phyloP scores from a whole-genome alignment of 2,329 filamentous ascomycete genomes.

The Clathrospora elynae region DNA sequence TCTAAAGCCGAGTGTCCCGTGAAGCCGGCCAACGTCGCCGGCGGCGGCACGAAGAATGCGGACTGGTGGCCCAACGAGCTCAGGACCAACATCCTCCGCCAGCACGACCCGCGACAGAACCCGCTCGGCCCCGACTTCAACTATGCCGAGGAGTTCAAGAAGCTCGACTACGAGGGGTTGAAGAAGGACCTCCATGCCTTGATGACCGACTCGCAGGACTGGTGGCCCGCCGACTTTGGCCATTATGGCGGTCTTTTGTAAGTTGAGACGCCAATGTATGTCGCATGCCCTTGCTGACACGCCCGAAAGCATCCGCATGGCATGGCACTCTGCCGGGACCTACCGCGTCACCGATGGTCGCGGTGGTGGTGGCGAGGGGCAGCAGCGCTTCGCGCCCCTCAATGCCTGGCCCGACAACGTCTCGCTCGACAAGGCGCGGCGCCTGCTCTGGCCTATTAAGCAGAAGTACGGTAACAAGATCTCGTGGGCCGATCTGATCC shows the following conservation, averaged over 20 bases:
- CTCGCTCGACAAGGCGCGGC: conserved; percentile 78
- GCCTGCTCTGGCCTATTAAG: conserved; percentile 80
- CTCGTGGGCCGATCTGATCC: conserved; percentile 75
- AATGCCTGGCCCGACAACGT: conserved; percentile 85
- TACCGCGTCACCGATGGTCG: conserved; percentile 77
- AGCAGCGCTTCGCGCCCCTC: conserved; percentile 79
- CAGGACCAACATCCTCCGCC: conserved; percentile 73
- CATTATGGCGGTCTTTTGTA: conserved; percentile 78
- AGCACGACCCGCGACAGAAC: conserved; percentile 67
- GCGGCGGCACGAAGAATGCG: conserved; percentile 68
- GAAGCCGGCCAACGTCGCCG: conserved; percentile 48
- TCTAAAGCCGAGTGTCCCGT: conserved; percentile 45
- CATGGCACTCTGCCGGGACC: conserved; percentile 80
- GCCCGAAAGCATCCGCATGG: conserved; percentile 65
- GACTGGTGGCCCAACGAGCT: conserved; percentile 78
- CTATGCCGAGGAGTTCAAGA: conserved; percentile 74
- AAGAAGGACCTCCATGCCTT: conserved; percentile 74
- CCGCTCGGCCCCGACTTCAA: conserved; percentile 70
- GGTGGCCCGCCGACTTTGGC: conserved; percentile 82
- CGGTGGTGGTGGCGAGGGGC: conserved; percentile 73
- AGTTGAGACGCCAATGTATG: conserved; percentile 6
- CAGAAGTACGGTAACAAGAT: conserved; percentile 84
- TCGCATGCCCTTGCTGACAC: conserved; percentile 10
- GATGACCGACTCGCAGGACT: conserved; percentile 80
- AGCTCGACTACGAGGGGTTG: conserved; percentile 69